Conservation (phyloP, 2,329 filamentous ascomycete genomes). For the Phaeosphaeria sp. region DNA sequence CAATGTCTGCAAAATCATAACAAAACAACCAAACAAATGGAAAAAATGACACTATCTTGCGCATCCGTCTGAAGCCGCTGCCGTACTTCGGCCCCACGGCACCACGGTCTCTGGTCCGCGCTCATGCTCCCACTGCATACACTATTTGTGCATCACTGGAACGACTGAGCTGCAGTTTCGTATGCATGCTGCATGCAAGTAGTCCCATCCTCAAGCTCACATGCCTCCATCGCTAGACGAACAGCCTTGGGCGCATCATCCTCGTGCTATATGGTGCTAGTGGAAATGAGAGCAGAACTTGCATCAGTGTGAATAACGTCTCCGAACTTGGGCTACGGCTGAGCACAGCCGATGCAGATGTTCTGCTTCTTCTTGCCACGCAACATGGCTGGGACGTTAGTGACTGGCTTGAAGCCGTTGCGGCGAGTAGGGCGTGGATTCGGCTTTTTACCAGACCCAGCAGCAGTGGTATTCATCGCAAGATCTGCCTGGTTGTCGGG, state of each 20-base stretch:
- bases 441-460: too few relatives aligned
- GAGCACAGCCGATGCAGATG: too few relatives aligned
- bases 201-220: neutral
- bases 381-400: neutral
- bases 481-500: neutral
- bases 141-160: neutral
- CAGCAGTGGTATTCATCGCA: neutral
- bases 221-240: neutral
- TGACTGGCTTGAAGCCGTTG: neutral
- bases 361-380: too few relatives aligned
- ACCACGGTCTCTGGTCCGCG: neutral
- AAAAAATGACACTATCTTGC: neutral
- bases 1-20: neutral
- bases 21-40: too few relatives aligned
- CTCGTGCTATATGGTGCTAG: neutral
- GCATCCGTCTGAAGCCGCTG: neutral
- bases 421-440: too few relatives aligned
- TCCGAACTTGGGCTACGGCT: too few relatives aligned
- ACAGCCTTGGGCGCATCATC: constrained; percentile 1
- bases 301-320: neutral
- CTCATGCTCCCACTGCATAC: neutral
- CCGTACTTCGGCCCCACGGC: neutral
- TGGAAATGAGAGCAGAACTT: neutral
- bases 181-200: neutral
- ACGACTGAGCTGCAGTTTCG: neutral